A percentile compares a stretch with the other conserved stretches of the same genome.
Conservation (phyloP, 2,329 filamentous ascomycete genomes). For the Arachnomyces sp. region DNA sequence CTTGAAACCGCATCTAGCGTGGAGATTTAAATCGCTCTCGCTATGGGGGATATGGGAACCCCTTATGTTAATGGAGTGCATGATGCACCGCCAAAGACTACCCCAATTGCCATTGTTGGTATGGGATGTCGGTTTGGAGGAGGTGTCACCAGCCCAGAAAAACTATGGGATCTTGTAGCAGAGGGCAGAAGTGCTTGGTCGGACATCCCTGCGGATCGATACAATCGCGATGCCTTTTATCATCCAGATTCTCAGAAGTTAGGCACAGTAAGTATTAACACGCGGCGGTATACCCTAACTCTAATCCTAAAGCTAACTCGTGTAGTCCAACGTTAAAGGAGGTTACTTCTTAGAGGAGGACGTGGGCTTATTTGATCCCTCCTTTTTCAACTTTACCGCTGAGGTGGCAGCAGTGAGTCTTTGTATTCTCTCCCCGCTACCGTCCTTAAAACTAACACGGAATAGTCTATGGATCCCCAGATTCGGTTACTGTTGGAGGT, state of each 20-base stretch:
- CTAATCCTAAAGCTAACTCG: too few species aligned
- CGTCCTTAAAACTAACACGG: too few species aligned
- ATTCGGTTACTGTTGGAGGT: constrained; percentile 16
- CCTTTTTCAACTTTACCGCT: constrained; percentile 1
- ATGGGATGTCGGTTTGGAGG: constrained; percentile 8
- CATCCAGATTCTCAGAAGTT: constrained; percentile 24
- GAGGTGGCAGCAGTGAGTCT: background rate
- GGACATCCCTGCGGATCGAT: background rate
- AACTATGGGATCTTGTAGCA: constrained; percentile 4
- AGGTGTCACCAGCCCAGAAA: background rate
- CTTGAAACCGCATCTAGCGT: too few species aligned
- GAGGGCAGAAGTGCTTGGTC: background rate
- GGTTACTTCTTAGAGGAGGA: constrained; percentile 4
- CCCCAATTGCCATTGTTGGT: constrained; percentile 9
- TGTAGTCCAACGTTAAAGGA: too few species aligned
- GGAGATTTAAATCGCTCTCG: too few species aligned
- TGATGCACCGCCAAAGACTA: too few species aligned
- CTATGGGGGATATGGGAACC: too few species aligned
- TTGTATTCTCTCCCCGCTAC: too few species aligned
- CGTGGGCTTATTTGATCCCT: constrained; percentile 1
- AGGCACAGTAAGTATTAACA: constrained; percentile 19
- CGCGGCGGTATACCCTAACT: too few species aligned
- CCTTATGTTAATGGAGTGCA: too few species aligned
- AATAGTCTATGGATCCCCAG: constrained; percentile 13
- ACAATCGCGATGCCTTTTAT: constrained; percentile 11